A percentile compares a stretch with the other conserved stretches of the same genome.
Conservation (phyloP, 768 basidiomycete species). For the Hypsizygus marmoreus region DNA sequence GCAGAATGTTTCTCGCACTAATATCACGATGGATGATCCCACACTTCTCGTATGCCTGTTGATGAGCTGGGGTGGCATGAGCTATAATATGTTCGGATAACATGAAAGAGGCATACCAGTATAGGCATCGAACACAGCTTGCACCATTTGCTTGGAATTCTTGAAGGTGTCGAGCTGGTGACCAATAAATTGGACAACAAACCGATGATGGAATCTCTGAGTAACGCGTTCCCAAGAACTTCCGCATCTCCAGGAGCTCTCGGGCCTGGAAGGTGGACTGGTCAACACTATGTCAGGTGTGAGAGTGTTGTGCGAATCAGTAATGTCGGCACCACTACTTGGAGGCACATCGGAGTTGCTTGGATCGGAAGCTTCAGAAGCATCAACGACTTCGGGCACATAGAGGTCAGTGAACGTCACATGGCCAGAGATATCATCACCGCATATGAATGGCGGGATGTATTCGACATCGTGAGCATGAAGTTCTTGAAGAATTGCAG, state of each 20-base stretch:
- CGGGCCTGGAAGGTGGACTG: neutral
- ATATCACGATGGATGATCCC: constrained; percentile 13
- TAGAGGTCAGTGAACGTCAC: constrained; percentile 16
- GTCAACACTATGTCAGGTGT: neutral
- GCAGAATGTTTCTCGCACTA: constrained; percentile 13
- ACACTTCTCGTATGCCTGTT: constrained; percentile 10
- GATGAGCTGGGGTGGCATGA: neutral
- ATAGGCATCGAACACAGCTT: constrained; percentile 23
- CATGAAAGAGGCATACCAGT: constrained; percentile 15
- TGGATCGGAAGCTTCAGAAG: neutral
- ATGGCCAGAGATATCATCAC: constrained; percentile 27
- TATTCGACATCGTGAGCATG: constrained; percentile 12
- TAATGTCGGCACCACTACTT: neutral
- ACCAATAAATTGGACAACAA: constrained; percentile 20
- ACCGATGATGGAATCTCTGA: constrained; percentile 22
- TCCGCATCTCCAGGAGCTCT: constrained; percentile 16
- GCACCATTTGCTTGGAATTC: constrained; percentile 19
- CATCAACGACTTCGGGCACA: neutral
- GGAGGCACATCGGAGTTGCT: neutral
- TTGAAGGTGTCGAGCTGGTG: constrained; percentile 11
- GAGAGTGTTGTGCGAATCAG: neutral
- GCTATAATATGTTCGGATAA: neutral
- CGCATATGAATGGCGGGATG: constrained; percentile 27
- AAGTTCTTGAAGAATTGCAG: constrained; percentile 18
- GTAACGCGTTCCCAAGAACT: too few species aligned